Conservation (phyloP, 495 filamentous ascomycete genomes). For the Aspergillus nidulans region DNA sequence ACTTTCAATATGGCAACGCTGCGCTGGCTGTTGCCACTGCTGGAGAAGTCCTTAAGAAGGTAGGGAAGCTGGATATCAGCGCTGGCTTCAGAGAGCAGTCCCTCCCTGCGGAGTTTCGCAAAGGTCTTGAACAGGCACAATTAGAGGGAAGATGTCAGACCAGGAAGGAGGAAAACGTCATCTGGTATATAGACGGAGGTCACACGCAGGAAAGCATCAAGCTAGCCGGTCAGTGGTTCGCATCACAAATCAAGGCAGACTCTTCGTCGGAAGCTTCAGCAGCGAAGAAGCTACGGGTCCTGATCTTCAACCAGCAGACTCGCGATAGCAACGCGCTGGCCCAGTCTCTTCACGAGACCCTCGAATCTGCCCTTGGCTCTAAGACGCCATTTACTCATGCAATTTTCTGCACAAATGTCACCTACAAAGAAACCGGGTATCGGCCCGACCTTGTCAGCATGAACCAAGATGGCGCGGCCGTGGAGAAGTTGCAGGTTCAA, state of each 20-base stretch:
- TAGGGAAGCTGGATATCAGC: slow-evolving; percentile 43
- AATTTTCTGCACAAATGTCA: slow-evolving; percentile 86
- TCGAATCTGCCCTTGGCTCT: slow-evolving; percentile 52
- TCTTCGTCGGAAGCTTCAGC: slow-evolving; percentile 44
- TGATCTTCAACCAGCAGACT: slow-evolving; percentile 96
- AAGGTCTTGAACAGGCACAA: slow-evolving; percentile 68
- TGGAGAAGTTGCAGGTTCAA: slow-evolving; percentile 70
- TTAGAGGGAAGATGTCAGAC: slow-evolving; percentile 84
- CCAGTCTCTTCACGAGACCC: slow-evolving; percentile 59
- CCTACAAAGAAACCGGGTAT: slow-evolving; percentile 66
- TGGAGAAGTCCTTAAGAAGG: slow-evolving; percentile 48
- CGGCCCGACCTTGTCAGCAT: slow-evolving; percentile 72
- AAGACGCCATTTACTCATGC: slow-evolving; percentile 67
- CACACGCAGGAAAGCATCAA: slow-evolving; percentile 88
- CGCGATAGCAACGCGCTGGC: slow-evolving; percentile 67
- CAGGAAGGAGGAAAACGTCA: slow-evolving; percentile 58
- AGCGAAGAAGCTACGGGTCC: slow-evolving; percentile 48
- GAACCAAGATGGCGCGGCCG: slow-evolving; percentile 61
- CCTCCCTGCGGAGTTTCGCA: slow-evolving; percentile 63
- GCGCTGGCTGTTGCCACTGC: slow-evolving; percentile 75
- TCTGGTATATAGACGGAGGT: slow-evolving; percentile 88
- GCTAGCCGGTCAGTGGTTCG: slow-evolving; percentile 78
- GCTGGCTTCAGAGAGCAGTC: slow-evolving; percentile 39
- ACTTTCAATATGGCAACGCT: slow-evolving; percentile 86
- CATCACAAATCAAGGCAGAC: slow-evolving; percentile 42